Evolutionary conservation across 164 flowering plant genomes (phyloP), one percentile per base, ranked within the genome.

Genomic region (Piper betle): DNA sequence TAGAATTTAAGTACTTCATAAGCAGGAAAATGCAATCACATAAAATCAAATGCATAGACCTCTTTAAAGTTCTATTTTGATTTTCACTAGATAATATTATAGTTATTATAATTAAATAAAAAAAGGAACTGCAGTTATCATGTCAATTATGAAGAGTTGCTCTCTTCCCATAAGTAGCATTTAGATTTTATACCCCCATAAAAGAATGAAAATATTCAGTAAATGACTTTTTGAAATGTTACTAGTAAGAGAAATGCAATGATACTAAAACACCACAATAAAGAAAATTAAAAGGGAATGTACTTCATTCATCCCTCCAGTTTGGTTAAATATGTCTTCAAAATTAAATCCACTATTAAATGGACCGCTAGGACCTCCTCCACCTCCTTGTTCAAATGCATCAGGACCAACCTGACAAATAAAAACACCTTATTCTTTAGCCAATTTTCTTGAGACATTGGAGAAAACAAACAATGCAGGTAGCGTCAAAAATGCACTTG

Each of bases 361-460:
- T 65, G 69, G 70, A 16, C 75, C 77, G 15, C 70, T 55, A 17
- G 62, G 39, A 63, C 76, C 82, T 50, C 71, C 82, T 40, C 57
- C 61, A 58, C 59, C 64, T 55, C 71, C 73, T 50, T 72, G 75
- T 64, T 81, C 83, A 78, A 71, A 92, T 66, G 85, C 80, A 48
- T 87, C 96, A 79, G 82, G 96, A 61, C 98, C 98, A 72, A 89
- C 76, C 98, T 92, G 66, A 58, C 62, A 50, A 10, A 72, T 64
- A 3, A 53, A 6, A 53, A 43, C 12, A 8, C 3, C 8, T 6
- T 43, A 2, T 2, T 43, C 50, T 8, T 6, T 7, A 6, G 9
- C 9, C 37, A 55, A 37, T 55, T 20, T 5, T 37, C 58, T 6
- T 16, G 19, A 20, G 19, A 53, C 20, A 55, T 20, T 55, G 15